A percentile compares a stretch with the other conserved stretches of the same genome.
Conservation (phyloP, 106 monocot genomes). For the Hemerocallis citrina region DNA sequence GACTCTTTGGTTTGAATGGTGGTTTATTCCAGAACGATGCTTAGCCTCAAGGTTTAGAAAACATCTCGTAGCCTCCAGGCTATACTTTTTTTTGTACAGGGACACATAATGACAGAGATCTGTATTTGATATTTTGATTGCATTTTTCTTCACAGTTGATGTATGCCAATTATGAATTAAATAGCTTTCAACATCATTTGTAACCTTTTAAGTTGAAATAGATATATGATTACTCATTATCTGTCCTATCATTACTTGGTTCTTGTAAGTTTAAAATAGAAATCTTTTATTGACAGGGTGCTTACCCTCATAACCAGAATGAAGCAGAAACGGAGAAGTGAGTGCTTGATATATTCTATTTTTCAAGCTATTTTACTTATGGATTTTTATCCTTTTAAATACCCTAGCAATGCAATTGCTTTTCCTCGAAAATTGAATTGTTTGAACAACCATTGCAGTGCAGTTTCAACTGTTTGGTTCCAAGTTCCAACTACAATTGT, state of each 20-base stretch:
- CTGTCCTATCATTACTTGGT: not conserved
- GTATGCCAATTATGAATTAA: too few species aligned
- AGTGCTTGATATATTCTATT: conserved; percentile 15
- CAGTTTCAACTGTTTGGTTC: too few species aligned
- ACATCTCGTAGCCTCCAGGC: not conserved
- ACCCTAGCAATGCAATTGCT: too few species aligned
- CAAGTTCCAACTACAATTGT: too few species aligned
- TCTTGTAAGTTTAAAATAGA: not conserved
- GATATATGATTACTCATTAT: not conserved
- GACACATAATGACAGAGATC: not conserved
- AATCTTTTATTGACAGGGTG: conserved; percentile 19
- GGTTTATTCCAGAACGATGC: not conserved
- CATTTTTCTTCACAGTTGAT: not conserved
- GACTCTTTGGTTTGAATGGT: not conserved
- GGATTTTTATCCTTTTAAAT: too few species aligned
- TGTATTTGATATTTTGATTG: not conserved
- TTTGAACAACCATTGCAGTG: too few species aligned
- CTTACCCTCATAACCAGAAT: conserved; percentile 38
- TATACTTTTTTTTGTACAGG: not conserved
- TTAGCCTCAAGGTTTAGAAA: too few species aligned
- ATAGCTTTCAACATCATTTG: not conserved
- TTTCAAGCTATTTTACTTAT: not conserved
- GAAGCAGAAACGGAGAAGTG: conserved; percentile 78
- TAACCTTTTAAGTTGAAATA: not conserved
- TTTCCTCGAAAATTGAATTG: too few species aligned